Conservation (phyloP, 2,329 filamentous ascomycete species). For the Pestalotiopsis sp. region DNA sequence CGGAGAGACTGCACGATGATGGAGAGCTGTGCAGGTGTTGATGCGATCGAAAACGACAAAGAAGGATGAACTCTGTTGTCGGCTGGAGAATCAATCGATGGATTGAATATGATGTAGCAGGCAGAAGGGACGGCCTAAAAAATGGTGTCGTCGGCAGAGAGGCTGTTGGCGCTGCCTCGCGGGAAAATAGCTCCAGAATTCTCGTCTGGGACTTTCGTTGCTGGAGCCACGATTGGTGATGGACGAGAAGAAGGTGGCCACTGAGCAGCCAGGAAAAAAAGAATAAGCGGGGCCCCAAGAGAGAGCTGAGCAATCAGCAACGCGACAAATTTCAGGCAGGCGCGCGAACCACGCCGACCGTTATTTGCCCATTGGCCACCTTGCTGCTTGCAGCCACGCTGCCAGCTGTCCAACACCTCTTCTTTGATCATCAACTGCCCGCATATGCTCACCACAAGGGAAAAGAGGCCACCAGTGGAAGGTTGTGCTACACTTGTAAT, state of each 20-base stretch:
- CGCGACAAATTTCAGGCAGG: too few species aligned
- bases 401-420: too few species aligned
- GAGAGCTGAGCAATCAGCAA: not conserved
- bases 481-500: too few species aligned
- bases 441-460: too few species aligned
- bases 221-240: not conserved
- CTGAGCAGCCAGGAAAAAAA: slow-evolving; percentile 11
- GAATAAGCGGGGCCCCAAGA: not conserved
- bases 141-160: not conserved
- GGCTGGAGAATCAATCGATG: not conserved
- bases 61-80: not conserved
- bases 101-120: not conserved
- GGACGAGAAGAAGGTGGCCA: slow-evolving; percentile 1
- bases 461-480: too few species aligned
- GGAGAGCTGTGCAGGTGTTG: slow-evolving; percentile 1
- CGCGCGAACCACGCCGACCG: too few species aligned
- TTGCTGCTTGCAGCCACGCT: too few species aligned
- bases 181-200: not conserved
- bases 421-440: too few species aligned
- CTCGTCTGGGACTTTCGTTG: not conserved
- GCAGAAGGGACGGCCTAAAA: not conserved
- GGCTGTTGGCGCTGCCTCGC: not conserved
- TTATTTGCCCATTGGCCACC: too few species aligned
- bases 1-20: not conserved
- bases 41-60: not conserved